These are phyloP conservation scores for Picea glauca DNA, from an alignment of 75 land plant species.

Conservation along the genomic window DNA sequence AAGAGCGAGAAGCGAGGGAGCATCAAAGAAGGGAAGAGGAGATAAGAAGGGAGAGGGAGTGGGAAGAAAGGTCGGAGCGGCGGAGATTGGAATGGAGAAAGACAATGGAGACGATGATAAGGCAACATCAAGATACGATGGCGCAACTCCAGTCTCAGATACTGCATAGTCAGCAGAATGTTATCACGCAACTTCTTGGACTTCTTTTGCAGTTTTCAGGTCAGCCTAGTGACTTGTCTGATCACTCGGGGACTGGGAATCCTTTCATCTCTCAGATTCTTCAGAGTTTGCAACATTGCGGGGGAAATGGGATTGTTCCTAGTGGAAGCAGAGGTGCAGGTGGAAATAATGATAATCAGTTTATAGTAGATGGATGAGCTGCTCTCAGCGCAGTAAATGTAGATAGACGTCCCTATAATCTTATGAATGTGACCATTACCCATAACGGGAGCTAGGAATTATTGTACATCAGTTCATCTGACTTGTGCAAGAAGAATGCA, in stretches of 20 bases:
- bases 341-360: constrained; percentile 54
- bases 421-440: background rate
- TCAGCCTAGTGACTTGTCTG: constrained; percentile 38
- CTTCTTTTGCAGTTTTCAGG: constrained; percentile 46
- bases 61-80: constrained; percentile 31
- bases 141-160: constrained; percentile 26
- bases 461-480: background rate
- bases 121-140: constrained; percentile 22
- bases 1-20: constrained; percentile 8
- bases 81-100: constrained; percentile 27
- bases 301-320: constrained; percentile 46
- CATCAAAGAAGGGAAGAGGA: constrained; percentile 22
- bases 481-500: constrained; percentile 2
- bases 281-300: constrained; percentile 48
- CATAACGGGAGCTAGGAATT: background rate
- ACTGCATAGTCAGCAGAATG: constrained; percentile 50
- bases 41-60: constrained; percentile 17
- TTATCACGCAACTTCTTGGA: constrained; percentile 39
- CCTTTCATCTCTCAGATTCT: constrained; percentile 55
- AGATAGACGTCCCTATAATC: background rate
- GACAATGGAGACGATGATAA: constrained; percentile 20
- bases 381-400: background rate
- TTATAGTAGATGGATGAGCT: constrained; percentile 44
- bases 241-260: constrained; percentile 33
- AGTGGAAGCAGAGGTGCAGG: constrained; percentile 35